phyloP scores from a whole-genome alignment of 1,284 basidiomycete species.

The Exobasidium rhododendri region DNA sequence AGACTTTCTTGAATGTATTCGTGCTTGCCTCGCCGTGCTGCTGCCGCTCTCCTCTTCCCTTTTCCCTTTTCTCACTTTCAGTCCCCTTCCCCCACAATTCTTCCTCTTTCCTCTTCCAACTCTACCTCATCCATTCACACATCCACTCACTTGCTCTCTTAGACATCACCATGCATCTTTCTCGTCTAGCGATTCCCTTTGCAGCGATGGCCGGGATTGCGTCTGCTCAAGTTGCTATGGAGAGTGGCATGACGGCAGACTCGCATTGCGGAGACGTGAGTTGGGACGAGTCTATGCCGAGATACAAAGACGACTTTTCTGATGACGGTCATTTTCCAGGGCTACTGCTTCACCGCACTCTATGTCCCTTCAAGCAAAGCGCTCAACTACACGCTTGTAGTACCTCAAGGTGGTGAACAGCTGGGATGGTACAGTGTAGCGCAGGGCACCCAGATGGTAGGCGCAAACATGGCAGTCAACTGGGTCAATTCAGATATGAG shows the following conservation, averaged over 20 bases:
- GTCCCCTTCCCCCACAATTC: neutral
- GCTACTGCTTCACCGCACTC: conserved; percentile 7
- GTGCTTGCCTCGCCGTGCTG: neutral
- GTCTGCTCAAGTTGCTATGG: neutral
- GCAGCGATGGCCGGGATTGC: neutral
- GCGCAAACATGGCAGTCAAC: conserved; percentile 10
- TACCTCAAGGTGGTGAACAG: conserved; percentile 2
- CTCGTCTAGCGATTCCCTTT: neutral
- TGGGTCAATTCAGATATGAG: conserved; percentile 10
- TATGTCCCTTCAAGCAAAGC: neutral
- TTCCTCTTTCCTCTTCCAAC: neutral
- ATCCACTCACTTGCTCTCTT: no score
- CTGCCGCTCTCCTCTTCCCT: neutral
- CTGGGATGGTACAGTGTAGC: conserved; percentile 9
- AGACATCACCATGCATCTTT: neutral
- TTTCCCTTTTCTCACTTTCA: neutral
- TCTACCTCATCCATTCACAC: neutral
- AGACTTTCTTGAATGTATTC: no score
- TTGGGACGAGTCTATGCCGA: neutral
- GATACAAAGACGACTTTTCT: no score
- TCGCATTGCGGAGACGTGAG: neutral
- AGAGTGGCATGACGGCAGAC: conserved; percentile 1
- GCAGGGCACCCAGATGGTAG: conserved; percentile 8
- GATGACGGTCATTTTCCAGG: no score
- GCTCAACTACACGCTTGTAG: conserved; percentile 7